A percentile compares a stretch with the other conserved stretches of the same genome.
Conservation (phyloP, 768 basidiomycete genomes). For the Glaciozyma martinii region DNA sequence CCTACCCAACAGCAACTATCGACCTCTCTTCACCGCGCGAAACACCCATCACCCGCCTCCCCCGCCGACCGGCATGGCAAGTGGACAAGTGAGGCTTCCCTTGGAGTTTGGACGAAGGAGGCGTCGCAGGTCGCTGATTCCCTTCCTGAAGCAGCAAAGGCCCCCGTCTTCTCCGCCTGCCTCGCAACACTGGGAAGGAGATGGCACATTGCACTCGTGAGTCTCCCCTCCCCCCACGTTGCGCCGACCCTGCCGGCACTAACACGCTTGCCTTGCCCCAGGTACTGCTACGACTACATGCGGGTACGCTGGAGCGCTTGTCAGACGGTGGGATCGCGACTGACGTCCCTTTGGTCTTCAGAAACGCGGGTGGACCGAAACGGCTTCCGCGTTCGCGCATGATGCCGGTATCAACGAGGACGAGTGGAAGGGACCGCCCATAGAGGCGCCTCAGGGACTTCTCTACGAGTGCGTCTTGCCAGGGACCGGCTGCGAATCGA, state of each 20-base stretch:
- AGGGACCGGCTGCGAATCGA: neutral
- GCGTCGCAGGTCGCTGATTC: too few species aligned
- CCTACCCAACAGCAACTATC: too few species aligned
- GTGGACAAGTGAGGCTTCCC: too few species aligned
- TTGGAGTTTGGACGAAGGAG: too few species aligned
- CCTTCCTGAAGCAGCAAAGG: too few species aligned
- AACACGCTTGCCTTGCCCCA: neutral
- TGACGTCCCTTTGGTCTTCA: neutral
- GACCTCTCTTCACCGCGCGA: too few species aligned
- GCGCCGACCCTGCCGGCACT: neutral
- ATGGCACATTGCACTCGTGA: slow-evolving; percentile 27
- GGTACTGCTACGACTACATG: slow-evolving; percentile 33
- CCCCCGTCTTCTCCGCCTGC: too few species aligned
- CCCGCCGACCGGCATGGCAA: too few species aligned
- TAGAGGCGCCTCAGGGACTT: slow-evolving; percentile 32
- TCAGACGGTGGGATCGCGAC: neutral
- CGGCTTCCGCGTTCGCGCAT: slow-evolving; percentile 18
- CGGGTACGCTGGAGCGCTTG: neutral
- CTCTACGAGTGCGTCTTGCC: slow-evolving; percentile 30
- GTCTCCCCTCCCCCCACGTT: neutral
- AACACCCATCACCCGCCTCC: too few species aligned
- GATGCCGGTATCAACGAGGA: slow-evolving; percentile 28
- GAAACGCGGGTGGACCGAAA: slow-evolving; percentile 31
- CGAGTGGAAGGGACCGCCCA: slow-evolving; percentile 27
- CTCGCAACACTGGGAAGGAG: slow-evolving; percentile 23